A percentile compares a stretch with the other conserved stretches of the same genome.
Conservation (phyloP, 768 basidiomycete species). For the Jaapia argillacea region DNA sequence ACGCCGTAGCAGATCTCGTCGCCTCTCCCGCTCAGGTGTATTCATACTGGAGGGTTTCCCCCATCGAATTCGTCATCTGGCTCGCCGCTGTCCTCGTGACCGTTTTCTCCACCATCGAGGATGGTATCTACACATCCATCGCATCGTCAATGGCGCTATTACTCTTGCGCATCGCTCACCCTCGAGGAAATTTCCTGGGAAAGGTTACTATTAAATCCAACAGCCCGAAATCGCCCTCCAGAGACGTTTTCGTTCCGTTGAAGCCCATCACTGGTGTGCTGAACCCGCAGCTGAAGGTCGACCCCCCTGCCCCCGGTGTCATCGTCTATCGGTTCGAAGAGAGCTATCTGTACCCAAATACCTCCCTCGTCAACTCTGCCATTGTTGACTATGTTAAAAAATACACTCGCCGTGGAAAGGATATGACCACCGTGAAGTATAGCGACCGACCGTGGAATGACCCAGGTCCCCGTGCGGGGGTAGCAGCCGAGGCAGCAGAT, state of each 20-base stretch:
- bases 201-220: constrained; percentile 53
- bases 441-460: constrained; percentile 94
- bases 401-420: constrained; percentile 66
- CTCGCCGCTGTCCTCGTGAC: constrained; percentile 80
- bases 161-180: constrained; percentile 78
- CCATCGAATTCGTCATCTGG: constrained; percentile 89
- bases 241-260: constrained; percentile 84
- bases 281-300: constrained; percentile 62
- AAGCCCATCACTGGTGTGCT: constrained; percentile 41
- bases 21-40: constrained; percentile 78
- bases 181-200: constrained; percentile 87
- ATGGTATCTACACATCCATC: constrained; percentile 87
- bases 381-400: constrained; percentile 77
- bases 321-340: constrained; percentile 91
- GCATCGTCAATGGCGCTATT: constrained; percentile 70
- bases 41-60: constrained; percentile 89
- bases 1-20: constrained; percentile 83
- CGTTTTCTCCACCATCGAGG: constrained; percentile 88
- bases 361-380: constrained; percentile 52
- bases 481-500: constrained; percentile 35
- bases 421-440: constrained; percentile 51
- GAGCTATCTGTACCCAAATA: constrained; percentile 80
- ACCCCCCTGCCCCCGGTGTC: constrained; percentile 76
- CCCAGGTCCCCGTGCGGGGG: constrained; percentile 54
- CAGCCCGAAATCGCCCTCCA: constrained; percentile 26